Evolutionary conservation across 2,329 filamentous ascomycete genomes (phyloP).

Genomic region (Ophiostoma australiae): DNA sequence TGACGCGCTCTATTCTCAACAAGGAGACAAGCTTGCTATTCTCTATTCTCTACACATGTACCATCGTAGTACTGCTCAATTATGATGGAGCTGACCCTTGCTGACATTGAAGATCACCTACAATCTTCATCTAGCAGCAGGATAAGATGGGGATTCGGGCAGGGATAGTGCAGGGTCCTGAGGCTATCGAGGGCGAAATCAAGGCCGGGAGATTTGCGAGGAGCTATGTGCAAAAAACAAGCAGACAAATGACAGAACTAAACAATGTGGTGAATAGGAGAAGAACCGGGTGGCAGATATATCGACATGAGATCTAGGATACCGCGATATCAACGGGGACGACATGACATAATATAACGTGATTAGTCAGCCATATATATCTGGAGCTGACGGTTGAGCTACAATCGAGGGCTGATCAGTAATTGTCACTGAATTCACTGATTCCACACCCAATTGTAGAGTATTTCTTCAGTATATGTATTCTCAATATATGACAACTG

Average conservation of each 20-base stretch:
- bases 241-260: not conserved
- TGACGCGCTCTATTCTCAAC: not conserved
- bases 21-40: not conserved
- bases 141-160: not conserved
- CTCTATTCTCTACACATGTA: not conserved
- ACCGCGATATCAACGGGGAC: not conserved
- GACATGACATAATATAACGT: not conserved
- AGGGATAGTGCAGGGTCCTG: not conserved
- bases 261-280: not conserved
- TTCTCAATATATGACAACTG: not conserved
- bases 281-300: not conserved
- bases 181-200: not conserved
- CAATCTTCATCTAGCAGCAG: conserved; percentile 1
- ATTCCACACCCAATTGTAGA: no score
- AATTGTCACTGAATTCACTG: no score
- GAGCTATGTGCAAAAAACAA: not conserved
- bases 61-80: no score
- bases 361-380: not conserved
- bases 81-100: not conserved
- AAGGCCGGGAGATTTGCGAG: conserved; percentile 9
- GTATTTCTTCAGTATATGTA: not conserved
- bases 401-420: no score
- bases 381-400: no score
- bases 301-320: not conserved
- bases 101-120: not conserved